Evolutionary conservation across 345 rosid species (phyloP).

Genomic region (Lumnitzera littorea): DNA sequence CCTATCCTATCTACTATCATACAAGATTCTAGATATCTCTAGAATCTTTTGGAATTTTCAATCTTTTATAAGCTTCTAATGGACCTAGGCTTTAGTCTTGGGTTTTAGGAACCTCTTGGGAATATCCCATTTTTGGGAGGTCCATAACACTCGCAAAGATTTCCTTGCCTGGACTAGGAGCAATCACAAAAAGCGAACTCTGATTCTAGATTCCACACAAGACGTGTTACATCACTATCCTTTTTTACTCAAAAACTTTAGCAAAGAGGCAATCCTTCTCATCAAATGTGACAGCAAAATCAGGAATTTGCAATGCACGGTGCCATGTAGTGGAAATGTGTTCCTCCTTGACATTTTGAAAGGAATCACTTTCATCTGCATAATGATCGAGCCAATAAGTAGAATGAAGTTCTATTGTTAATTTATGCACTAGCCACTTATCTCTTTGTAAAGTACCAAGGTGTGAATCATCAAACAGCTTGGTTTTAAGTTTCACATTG

Average conservation of each 20-base stretch:
- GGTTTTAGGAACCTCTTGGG: no score
- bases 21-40: no score
- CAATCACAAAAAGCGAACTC: constrained; percentile 90
- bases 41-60: no score
- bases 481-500: constrained; percentile 77
- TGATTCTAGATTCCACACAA: constrained; percentile 94
- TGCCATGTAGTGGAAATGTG: constrained; percentile 91
- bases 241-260: constrained; percentile 58
- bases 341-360: constrained; percentile 75
- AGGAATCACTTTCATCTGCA: constrained; percentile 89
- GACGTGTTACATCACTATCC: constrained; percentile 33
- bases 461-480: constrained; percentile 85
- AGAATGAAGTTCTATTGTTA: constrained; percentile 85
- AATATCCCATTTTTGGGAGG: no score
- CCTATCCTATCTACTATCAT: no score
- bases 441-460: constrained; percentile 88
- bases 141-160: constrained; percentile 93
- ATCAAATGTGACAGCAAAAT: constrained; percentile 63
- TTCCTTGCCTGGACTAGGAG: constrained; percentile 86
- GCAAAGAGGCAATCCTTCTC: constrained; percentile 40
- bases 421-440: constrained; percentile 94
- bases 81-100: no score
- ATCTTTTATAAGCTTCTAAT: no score
- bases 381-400: constrained; percentile 88
- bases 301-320: constrained; percentile 74